Evolutionary conservation across 768 basidiomycete species (phyloP), one percentile per base, ranked within the genome.

Genomic region (Psilocybe cubensis): DNA sequence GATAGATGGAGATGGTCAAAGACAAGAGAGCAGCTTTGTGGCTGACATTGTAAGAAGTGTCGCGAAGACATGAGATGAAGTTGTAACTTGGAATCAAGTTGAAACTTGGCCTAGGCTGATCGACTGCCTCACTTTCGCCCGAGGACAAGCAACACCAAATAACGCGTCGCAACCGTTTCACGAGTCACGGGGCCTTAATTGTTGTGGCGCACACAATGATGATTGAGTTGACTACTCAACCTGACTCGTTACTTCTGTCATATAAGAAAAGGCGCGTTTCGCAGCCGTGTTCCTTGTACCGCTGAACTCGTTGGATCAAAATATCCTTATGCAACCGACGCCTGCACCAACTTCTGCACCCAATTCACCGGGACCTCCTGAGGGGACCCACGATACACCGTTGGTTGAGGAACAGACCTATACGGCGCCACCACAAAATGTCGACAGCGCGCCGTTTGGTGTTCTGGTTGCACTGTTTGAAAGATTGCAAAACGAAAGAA

Each of bases 391-490:
- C n/a, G n/a, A n/a, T n/a, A n/a, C n/a, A n/a, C 58, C 68, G 9
- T 62, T 68, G 31, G 67, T 69, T 47, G 73, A 75, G 46, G 59
- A 62, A n/a, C 71, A 67, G 12, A 60, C 62, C 7, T 85, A 85
- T 64, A 79, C 80, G 11, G 66, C 77, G 7, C 84, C 88, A 20
- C 90, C 89, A 20, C 79, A 80, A 63, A 92, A 91, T 68, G 76
- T 70, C 46, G 86, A 82, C 42, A 88, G 83, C 57, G 84, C 87
- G 35, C 90, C 89, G 9, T 91, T 92, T 65, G 78, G 79, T 27
- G 79, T 89, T 29, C 78, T 92, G 3, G 81, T 79, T 3, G 81
- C 81, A 5, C 78, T 97, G 38, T 95, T 95, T 74, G 85, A 89
- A 60, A 88, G 83, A 63, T 73, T 96, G 5, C 83, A 88, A 57